Percentiles rank a stretch among this genome's conserved stretches.
Evolutionary conservation across 148 eudicot genomes (phyloP).

Genomic region (Arctostaphylos glauca): DNA sequence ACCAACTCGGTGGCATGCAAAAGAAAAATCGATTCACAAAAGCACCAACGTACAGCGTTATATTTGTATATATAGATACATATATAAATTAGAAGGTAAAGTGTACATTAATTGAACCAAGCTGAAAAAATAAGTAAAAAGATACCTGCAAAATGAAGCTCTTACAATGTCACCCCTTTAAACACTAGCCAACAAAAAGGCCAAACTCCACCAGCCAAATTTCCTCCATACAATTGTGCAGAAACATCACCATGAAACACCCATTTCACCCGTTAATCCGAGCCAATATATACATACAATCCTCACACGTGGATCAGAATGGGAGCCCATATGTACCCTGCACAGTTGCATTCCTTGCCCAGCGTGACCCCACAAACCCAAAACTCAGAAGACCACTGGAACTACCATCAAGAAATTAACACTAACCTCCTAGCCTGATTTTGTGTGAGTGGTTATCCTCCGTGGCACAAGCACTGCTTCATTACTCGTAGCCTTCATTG

Average conservation of each 20-base stretch:
- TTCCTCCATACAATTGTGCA: conserved; percentile 1
- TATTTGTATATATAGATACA: not conserved
- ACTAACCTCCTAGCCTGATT: conserved; percentile 22
- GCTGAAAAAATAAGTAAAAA: conserved; percentile 9
- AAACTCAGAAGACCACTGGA: conserved; percentile 6
- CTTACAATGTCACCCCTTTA: conserved; percentile 18
- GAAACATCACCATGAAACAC: not conserved
- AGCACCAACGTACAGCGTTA: conserved; percentile 10
- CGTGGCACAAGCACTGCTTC: conserved; percentile 30
- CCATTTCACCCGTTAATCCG: not conserved
- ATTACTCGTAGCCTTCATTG: conserved; percentile 30
- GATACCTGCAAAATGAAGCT: conserved; percentile 16
- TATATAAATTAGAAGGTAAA: conserved; percentile 8
- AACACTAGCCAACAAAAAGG: conserved; percentile 12
- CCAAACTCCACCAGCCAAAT: conserved; percentile 9
- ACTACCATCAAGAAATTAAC: not conserved
- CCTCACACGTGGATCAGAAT: not conserved
- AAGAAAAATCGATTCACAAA: not conserved
- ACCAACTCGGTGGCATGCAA: not conserved
- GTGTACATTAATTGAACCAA: conserved; percentile 10
- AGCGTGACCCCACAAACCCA: not conserved
- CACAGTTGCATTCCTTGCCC: not conserved
- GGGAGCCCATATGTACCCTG: not conserved
- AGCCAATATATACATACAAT: conserved; percentile 23
- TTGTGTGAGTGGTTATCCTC: not conserved